phyloP scores from a whole-genome alignment of 495 filamentous ascomycete genomes.

The Hapsidospora chrysogenum region DNA sequence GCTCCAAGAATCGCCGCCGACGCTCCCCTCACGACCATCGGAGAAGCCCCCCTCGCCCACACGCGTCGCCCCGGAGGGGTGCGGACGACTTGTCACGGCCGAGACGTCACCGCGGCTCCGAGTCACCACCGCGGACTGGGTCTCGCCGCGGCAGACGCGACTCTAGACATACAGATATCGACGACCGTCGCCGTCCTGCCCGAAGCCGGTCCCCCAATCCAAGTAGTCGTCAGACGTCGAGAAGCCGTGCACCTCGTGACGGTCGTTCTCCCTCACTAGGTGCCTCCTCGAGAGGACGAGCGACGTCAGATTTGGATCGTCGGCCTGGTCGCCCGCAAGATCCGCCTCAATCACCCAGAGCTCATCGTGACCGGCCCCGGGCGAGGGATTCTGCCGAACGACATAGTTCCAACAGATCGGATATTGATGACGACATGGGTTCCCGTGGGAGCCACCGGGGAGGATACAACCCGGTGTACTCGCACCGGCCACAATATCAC shows the following conservation, averaged over 20 bases:
- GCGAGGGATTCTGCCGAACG: slow-evolving; percentile 16
- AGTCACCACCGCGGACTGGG: no score
- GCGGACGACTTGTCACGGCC: no score
- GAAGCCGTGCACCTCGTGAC: background rate
- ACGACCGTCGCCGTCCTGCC: no score
- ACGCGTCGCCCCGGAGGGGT: background rate
- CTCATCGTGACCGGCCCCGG: background rate
- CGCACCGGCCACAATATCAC: slow-evolving; percentile 13
- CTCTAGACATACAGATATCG: no score
- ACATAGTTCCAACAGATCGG: slow-evolving; percentile 10
- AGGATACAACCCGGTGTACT: slow-evolving; percentile 17
- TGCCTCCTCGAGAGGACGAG: background rate
- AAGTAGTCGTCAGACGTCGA: no score
- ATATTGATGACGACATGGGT: slow-evolving; percentile 28
- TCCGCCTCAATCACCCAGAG: background rate
- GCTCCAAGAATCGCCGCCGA: slow-evolving; percentile 1
- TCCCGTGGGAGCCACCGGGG: slow-evolving; percentile 22
- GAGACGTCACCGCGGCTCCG: no score
- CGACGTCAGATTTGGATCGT: background rate
- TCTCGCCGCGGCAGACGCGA: no score
- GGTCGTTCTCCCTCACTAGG: background rate
- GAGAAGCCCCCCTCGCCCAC: background rate
- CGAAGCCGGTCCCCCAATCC: no score
- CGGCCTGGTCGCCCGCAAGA: background rate
- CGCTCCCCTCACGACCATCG: background rate